phyloP scores from a whole-genome alignment of 495 filamentous ascomycete species.

The Patellaria atrata region DNA sequence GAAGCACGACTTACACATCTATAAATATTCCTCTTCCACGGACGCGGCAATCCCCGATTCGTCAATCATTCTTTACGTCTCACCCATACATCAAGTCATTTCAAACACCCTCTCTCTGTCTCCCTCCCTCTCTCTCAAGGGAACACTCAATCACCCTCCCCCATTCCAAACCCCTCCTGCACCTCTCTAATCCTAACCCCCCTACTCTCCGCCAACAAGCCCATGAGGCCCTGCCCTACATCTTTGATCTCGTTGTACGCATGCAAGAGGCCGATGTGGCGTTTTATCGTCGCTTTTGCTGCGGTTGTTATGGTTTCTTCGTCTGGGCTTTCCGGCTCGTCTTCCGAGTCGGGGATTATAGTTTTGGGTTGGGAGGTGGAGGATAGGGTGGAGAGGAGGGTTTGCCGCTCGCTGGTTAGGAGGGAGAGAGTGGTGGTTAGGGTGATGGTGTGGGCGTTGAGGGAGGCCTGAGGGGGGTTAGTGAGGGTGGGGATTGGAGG shows the following conservation, averaged over 20 bases:
- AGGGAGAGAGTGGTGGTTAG: slow-evolving; percentile 8
- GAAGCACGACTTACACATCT: no score
- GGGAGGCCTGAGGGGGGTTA: background rate
- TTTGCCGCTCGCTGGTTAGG: slow-evolving; percentile 8
- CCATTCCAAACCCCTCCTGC: slow-evolving; percentile 40
- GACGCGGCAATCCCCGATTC: no score
- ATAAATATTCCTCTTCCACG: no score
- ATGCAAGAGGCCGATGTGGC: slow-evolving; percentile 54
- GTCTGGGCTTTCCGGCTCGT: slow-evolving; percentile 6
- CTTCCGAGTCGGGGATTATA: slow-evolving; percentile 1
- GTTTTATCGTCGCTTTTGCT: slow-evolving; percentile 37
- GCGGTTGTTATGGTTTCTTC: slow-evolving; percentile 14
- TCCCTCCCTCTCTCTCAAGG: no score
- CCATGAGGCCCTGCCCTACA: slow-evolving; percentile 56
- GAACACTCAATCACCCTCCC: slow-evolving; percentile 23
- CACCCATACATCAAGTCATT: no score
- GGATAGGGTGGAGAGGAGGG: slow-evolving; percentile 14
- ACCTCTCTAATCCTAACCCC: slow-evolving; percentile 48
- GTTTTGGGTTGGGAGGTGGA: slow-evolving; percentile 6
- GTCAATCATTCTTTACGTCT: no score
- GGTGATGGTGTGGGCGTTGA: slow-evolving; percentile 4
- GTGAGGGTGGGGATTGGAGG: background rate
- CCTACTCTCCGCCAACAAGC: slow-evolving; percentile 54
- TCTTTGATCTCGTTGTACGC: slow-evolving; percentile 72
- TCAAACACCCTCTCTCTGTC: background rate